These are phyloP conservation scores for Scleroderma citrinum DNA, from an alignment of 768 basidiomycete species.

Conservation along the genomic window DNA sequence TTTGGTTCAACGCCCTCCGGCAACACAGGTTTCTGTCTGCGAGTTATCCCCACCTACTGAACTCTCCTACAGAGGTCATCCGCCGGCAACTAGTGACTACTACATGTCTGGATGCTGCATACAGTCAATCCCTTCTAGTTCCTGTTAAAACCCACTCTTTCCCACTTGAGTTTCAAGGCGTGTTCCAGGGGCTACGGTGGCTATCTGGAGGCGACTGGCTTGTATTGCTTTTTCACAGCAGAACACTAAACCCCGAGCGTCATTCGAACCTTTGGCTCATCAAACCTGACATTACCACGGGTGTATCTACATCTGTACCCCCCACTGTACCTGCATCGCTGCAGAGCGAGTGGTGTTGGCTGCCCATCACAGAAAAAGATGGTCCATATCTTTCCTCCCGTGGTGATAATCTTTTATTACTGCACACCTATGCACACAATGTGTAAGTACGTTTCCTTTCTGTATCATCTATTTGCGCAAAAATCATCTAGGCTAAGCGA, in stretches of 20 bases:
- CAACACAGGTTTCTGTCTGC: constrained; percentile 19
- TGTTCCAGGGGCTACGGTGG: constrained; percentile 27
- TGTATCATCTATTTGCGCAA: background rate
- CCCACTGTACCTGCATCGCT: constrained; percentile 16
- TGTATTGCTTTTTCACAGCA: constrained; percentile 26
- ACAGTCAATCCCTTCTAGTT: constrained; percentile 8
- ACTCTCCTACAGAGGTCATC: constrained; percentile 14
- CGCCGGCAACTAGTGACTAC: constrained; percentile 20
- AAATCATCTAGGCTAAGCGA: background rate
- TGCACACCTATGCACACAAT: constrained; percentile 23
- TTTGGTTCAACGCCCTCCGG: constrained; percentile 21
- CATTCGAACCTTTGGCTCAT: constrained; percentile 27
- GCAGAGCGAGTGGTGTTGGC: constrained; percentile 27
- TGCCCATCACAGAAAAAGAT: constrained; percentile 12
- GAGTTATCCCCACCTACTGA: constrained; percentile 21
- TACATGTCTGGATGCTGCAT: constrained; percentile 17
- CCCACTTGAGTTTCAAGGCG: constrained; percentile 24
- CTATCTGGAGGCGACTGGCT: constrained; percentile 26
- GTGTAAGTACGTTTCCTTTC: constrained; percentile 9
- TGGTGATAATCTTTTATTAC: constrained; percentile 23
- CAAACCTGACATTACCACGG: constrained; percentile 11
- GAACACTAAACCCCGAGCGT: constrained; percentile 22
- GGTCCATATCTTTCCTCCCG: constrained; percentile 28
- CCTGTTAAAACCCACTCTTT: constrained; percentile 21
- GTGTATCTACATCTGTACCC: background rate